These are phyloP conservation scores for Dothistroma pini DNA, from an alignment of 2,329 filamentous ascomycete species.

Conservation along the genomic window DNA sequence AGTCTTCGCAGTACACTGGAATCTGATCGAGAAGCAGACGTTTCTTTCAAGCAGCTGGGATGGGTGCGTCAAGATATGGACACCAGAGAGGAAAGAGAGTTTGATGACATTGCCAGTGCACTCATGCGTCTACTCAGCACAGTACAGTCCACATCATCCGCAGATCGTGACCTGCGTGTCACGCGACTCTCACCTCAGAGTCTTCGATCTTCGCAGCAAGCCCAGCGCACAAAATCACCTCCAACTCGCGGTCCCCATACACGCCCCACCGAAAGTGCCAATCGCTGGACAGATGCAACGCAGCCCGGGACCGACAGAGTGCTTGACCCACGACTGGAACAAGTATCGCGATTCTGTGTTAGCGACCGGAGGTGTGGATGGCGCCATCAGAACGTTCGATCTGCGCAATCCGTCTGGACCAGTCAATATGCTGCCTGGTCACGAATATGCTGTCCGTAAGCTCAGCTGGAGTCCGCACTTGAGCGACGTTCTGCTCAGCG, in stretches of 20 bases:
- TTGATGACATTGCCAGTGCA: constrained; percentile 85
- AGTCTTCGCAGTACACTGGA: constrained; percentile 91
- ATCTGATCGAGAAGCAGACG: constrained; percentile 81
- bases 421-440: constrained; percentile 69
- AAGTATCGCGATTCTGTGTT: constrained; percentile 86
- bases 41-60: constrained; percentile 96
- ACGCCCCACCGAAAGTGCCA: constrained; percentile 58
- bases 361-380: constrained; percentile 85
- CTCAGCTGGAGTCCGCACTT: constrained; percentile 92
- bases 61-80: constrained; percentile 94
- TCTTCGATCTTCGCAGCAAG: constrained; percentile 89
- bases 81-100: constrained; percentile 62
- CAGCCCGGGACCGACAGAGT: constrained; percentile 65
- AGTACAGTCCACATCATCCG: constrained; percentile 84
- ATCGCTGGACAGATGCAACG: constrained; percentile 42
- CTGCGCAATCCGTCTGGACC: constrained; percentile 76
- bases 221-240: constrained; percentile 84
- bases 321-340: constrained; percentile 97
- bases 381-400: constrained; percentile 84
- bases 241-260: constrained; percentile 76
- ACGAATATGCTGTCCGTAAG: constrained; percentile 84
- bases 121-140: constrained; percentile 88
- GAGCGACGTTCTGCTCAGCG: constrained; percentile 80
- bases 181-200: constrained; percentile 80
- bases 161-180: constrained; percentile 82